Conservation (phyloP, 23 red algal species). For the Pyropia haitanensis region DNA sequence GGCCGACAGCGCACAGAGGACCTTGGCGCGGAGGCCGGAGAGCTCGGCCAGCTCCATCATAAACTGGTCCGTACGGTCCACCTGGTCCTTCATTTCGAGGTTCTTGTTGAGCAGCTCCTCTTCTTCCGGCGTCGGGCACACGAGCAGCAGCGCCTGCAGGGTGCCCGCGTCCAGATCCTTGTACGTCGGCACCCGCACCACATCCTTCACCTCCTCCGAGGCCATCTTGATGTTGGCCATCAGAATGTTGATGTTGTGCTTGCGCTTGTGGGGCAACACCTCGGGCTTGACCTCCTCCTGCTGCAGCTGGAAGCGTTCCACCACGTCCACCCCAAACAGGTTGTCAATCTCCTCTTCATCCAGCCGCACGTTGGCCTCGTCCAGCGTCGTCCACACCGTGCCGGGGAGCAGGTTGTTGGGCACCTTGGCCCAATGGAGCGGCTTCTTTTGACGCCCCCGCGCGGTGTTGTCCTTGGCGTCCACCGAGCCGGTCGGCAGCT, state of each 20-base stretch:
- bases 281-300: conserved; percentile 57
- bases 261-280: conserved; percentile 81
- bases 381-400: conserved; percentile 63
- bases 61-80: conserved; percentile 73
- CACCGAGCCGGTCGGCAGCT: conserved; percentile 35
- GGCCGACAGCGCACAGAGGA: conserved; percentile 66
- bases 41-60: conserved; percentile 89
- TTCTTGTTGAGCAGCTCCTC: conserved; percentile 68
- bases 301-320: conserved; percentile 27
- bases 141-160: conserved; percentile 77
- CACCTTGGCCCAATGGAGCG: conserved; percentile 86
- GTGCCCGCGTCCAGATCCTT: conserved; percentile 63
- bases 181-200: conserved; percentile 56
- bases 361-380: conserved; percentile 64
- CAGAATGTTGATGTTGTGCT: conserved; percentile 90
- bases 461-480: conserved; percentile 52
- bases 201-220: conserved; percentile 68
- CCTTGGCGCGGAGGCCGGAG: conserved; percentile 63
- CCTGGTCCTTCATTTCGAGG: conserved; percentile 37
- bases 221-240: conserved; percentile 82
- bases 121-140: conserved; percentile 82
- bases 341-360: conserved; percentile 76
- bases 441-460: conserved; percentile 72
- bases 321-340: conserved; percentile 76
- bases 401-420: conserved; percentile 60